A percentile compares a stretch with the other conserved stretches of the same genome.
phyloP scores from a whole-genome alignment of 306 rosid species.

The Parietaria judaica region DNA sequence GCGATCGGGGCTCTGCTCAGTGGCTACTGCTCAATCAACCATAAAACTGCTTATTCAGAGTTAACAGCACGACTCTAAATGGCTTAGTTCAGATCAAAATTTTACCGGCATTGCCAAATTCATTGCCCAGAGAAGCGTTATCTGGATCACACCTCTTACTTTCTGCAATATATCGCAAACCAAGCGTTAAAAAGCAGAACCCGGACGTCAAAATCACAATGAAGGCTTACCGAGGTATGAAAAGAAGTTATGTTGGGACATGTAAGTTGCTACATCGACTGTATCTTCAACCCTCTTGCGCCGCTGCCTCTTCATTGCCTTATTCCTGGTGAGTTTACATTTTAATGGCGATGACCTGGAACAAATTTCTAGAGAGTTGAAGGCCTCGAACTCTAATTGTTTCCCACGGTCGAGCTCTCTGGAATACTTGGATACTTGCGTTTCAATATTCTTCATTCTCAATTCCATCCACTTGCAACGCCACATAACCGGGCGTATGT shows the following conservation, averaged over 20 bases:
- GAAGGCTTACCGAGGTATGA: conserved; percentile 61
- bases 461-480: conserved; percentile 87
- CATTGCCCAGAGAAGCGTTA: conserved; percentile 35
- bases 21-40: conserved; percentile 31
- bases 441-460: conserved; percentile 59
- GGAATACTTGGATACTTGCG: conserved; percentile 47
- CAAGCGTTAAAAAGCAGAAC: conserved; percentile 11
- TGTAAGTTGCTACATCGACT: conserved; percentile 54
- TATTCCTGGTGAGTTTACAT: conserved; percentile 24
- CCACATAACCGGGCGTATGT: conserved; percentile 77
- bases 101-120: conserved; percentile 60
- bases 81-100: neutral
- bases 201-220: conserved; percentile 16
- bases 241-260: conserved; percentile 60
- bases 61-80: neutral
- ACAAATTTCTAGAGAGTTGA: conserved; percentile 36
- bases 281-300: conserved; percentile 72
- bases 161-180: conserved; percentile 42
- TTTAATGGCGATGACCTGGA: conserved; percentile 68
- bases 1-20: conserved; percentile 35
- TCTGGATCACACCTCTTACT: conserved; percentile 59
- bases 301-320: conserved; percentile 54
- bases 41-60: neutral
- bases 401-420: conserved; percentile 52
- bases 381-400: conserved; percentile 27